phyloP scores from a whole-genome alignment of 164 flowering plant genomes.

The Taxillus chinensis region DNA sequence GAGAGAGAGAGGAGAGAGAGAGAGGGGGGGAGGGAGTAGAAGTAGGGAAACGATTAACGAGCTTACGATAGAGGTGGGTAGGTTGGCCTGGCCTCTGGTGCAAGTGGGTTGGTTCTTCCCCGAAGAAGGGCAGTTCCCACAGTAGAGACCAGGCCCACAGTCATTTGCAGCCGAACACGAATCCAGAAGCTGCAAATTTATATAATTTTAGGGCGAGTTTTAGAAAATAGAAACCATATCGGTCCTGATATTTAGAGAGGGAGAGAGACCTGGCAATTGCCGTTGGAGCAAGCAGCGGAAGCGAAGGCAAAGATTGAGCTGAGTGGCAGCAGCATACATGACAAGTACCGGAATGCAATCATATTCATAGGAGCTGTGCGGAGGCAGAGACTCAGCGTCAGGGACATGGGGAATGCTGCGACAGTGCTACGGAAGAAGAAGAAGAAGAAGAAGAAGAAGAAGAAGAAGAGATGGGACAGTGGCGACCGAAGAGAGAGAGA shows the following conservation, averaged over 20 bases:
- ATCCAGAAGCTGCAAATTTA: conserved; percentile 49
- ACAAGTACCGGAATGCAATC: conserved; percentile 11
- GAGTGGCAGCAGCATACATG: conserved; percentile 4
- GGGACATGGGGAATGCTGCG: conserved; percentile 21
- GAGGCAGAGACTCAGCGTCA: conserved; percentile 17
- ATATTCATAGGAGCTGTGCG: conserved; percentile 4
- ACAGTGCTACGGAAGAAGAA: conserved; percentile 20
- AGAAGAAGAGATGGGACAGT: conserved; percentile 12
- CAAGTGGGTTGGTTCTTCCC: conserved; percentile 60
- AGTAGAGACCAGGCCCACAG: conserved; percentile 74
- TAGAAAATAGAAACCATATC: conserved; percentile 1
- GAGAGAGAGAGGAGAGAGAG: neutral
- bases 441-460: conserved; percentile 9
- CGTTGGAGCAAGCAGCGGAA: conserved; percentile 42
- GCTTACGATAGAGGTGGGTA: conserved; percentile 65
- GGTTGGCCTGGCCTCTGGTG: conserved; percentile 66
- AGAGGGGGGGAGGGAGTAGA: too few relatives aligned
- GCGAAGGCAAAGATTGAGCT: conserved; percentile 7
- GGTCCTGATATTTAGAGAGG: conserved; percentile 5
- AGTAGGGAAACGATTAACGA: conserved; percentile 3
- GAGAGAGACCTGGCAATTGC: conserved; percentile 53
- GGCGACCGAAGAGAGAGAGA: conserved; percentile 3
- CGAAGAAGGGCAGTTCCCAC: conserved; percentile 75
- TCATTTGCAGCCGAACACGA: conserved; percentile 51
- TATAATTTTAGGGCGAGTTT: conserved; percentile 3